Base-by-base conservation (phyloP, 345 rosid genomes). In the Gossypium australe region DNA sequence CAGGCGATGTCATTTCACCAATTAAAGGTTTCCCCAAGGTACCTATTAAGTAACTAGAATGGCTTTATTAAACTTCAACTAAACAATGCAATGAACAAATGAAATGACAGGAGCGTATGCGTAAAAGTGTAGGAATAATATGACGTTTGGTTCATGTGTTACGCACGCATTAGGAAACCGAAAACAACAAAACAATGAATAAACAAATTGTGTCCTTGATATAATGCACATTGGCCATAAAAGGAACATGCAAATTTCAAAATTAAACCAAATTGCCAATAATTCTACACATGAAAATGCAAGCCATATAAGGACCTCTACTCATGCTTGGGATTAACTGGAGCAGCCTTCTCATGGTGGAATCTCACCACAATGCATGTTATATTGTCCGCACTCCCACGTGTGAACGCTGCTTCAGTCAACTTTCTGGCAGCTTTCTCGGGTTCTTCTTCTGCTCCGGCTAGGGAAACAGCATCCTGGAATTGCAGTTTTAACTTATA, bases 321-420 rank as follows among this genome's bases (percentile, higher is more conserved):
- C 49, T 82, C 82, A 73, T 12, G 75, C 62, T 22, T 76, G 16
- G 60, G 82, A 67, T 77, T 38, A 43, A 77, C 77, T 11, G 86
- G 60, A 67, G 79, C 82, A 16, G 82, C 83, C 77, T 81, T 79
- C 45, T 75, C 77, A 56, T 85, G 97, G 83, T 73, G 86, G 82
- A 96, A 90, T 81, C 77, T 88, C 79, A 93, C 99, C 75, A 95
- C 98, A 53, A 95, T 90, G 84, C 98, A 95, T 0, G 99, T 91
- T 82, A 95, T 93, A 84, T 96, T 96, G 85, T 93, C 99, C 9
- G 94, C 97, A 57, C 99, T 96, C 74, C 99, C 97, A 18, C 92
- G 91, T 2, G 84, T 76, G 43, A 89, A 91, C 13, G 99, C 98
- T 10, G 90, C 86, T 80, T 93, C 98, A 0, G 92, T 89, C 79